Conservation (phyloP, 805 yeast genomes). For the Maudiozyma serrabonitensis region DNA sequence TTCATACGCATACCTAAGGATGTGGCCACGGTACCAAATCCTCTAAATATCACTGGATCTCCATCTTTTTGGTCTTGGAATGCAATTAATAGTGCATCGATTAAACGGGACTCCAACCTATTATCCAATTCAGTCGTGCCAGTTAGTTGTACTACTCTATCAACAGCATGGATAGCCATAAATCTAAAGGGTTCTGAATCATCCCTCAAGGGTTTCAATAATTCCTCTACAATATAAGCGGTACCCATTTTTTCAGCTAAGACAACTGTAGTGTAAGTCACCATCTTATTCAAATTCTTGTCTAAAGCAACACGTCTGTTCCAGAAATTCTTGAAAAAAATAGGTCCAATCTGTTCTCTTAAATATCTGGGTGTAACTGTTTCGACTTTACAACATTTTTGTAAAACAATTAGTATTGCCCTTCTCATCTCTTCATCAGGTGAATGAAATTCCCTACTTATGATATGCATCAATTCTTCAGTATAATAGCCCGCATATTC, state of each 20-base stretch:
- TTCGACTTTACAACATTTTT: conserved; percentile 53
- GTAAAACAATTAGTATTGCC: conserved; percentile 59
- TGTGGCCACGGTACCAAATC: conserved; percentile 53
- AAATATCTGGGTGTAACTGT: conserved; percentile 45
- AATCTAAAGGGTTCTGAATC: conserved; percentile 70
- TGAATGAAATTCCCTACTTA: conserved; percentile 62
- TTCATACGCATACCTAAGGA: conserved; percentile 55
- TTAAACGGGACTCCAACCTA: conserved; percentile 50
- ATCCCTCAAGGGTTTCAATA: conserved; percentile 59
- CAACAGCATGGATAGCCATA: conserved; percentile 68
- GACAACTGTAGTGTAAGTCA: conserved; percentile 61
- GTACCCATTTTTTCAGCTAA: conserved; percentile 63
- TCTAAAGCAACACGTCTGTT: conserved; percentile 71
- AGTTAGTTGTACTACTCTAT: conserved; percentile 39
- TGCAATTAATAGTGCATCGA: conserved; percentile 74
- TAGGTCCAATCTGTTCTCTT: conserved; percentile 42
- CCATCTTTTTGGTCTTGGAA: conserved; percentile 67
- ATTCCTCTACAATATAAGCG: conserved; percentile 44
- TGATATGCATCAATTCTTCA: conserved; percentile 55
- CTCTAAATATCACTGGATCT: conserved; percentile 46
- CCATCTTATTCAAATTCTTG: conserved; percentile 43
- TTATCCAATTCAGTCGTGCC: conserved; percentile 52
- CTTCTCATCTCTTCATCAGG: conserved; percentile 85
- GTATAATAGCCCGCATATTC: conserved; percentile 76
- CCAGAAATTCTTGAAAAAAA: conserved; percentile 72